Base-by-base conservation (phyloP, 495 filamentous ascomycete species). In the Hapsidospora chrysogenum region DNA sequence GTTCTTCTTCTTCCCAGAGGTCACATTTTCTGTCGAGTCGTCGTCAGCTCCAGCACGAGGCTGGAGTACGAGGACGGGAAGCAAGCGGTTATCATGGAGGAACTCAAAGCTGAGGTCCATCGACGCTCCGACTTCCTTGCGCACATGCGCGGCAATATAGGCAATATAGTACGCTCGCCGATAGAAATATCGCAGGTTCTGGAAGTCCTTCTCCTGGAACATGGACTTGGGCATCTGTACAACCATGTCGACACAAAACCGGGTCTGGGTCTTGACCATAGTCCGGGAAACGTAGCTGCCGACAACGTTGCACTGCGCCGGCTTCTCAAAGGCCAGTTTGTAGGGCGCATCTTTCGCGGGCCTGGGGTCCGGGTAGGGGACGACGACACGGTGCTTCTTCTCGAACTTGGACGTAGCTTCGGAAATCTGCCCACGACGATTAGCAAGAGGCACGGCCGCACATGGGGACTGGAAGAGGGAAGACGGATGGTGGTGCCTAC, bases 171-270 rank as follows among this genome's bases (percentile, higher is more conserved):
- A 96, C 3, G 89, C 83, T 37, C 87, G 61, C 51, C 95, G 94
- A 56, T 95, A 78, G 47, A 96, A 95, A 53, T 87, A 97, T 41
- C 89, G 70, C 56, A 86, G 69, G 47, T 96, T 84, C 30, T 86
- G 63, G 51, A 85, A 95, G 56, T 97, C 89, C 52, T 97, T 96
- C 34, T 86, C 80, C 48, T 93, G 82, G 41, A 96, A 83, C 2
- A 93, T 59, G 2, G 68, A 57, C 29, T 52, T 50, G 11, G 92
- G 86, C 73, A 97, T 89, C 9, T 73, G 76, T 5, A 94, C 71
- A 13, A 82, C 74, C 63, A 97, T 58, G 58, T 97, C 89, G 32
- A 93, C 64, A 1, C 62, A 59, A 22, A 76, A 55, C 14, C 51
- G 49, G 8, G 64, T 64, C 13, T 70, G 60, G 6, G 64, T 57